phyloP scores from a whole-genome alignment of 306 rosid genomes.

The Oemleria cerasiformis region DNA sequence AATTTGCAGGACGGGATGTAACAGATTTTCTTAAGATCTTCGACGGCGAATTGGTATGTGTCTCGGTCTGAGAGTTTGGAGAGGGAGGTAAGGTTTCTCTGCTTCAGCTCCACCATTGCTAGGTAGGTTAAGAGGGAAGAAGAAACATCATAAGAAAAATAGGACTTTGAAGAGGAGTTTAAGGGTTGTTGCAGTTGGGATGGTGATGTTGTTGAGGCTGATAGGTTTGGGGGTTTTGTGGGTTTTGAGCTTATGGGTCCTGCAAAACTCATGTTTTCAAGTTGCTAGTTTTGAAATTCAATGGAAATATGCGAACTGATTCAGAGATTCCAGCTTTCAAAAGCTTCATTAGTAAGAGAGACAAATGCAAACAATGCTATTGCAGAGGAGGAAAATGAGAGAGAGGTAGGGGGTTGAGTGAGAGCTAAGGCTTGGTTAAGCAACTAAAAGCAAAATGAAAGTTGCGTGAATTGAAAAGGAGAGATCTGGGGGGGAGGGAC shows the following conservation, averaged over 20 bases:
- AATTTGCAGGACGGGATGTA: no score
- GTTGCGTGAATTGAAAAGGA: not conserved
- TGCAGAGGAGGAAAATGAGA: conserved; percentile 9
- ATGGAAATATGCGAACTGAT: conserved; percentile 2
- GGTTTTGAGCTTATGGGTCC: conserved; percentile 48
- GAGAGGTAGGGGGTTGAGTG: conserved; percentile 38
- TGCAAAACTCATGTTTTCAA: conserved; percentile 42
- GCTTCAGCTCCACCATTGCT: conserved; percentile 94
- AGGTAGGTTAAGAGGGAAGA: conserved; percentile 62
- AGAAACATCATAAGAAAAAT: conserved; percentile 16
- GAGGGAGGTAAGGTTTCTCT: conserved; percentile 73
- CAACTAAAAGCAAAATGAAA: conserved; percentile 31
- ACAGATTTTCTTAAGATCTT: conserved; percentile 76
- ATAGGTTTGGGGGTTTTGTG: conserved; percentile 46
- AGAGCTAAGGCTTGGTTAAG: conserved; percentile 31
- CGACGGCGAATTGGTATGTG: conserved; percentile 89
- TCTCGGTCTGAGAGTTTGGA: conserved; percentile 92
- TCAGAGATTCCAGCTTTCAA: not conserved
- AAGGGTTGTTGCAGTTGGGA: not conserved
- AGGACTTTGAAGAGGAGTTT: not conserved
- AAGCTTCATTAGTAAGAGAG: not conserved
- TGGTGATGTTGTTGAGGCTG: conserved; percentile 27
- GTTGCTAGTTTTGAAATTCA: not conserved
- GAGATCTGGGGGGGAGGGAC: conserved; percentile 23
- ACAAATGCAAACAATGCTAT: not conserved